Base-by-base conservation (phyloP, 2,329 filamentous ascomycete species). In the Aspergillus brasiliensis region DNA sequence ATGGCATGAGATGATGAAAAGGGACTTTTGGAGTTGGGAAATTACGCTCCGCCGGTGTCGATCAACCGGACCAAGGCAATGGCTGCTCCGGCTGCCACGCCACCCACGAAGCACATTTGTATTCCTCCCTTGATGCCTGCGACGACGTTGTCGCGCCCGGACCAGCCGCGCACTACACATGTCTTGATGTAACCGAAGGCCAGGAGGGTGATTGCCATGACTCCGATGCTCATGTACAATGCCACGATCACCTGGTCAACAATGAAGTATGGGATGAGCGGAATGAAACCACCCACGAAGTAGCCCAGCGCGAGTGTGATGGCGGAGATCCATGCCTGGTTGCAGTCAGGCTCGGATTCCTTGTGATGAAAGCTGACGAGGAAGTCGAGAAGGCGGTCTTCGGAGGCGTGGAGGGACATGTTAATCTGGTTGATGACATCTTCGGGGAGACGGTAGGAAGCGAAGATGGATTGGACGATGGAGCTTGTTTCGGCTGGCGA, bases 281-380 rank as follows among this genome's bases (percentile, higher is more conserved):
- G 88, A n/a, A 91, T 83, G 56, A 91, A 79, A 0, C 89, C 89
- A 19, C 89, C 89, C 21, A 91, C 73, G 55, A 91, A 87, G 72
- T 91, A 91, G 37, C 87, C 87, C 15, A 86, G 68, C 0, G 88
- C 86, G 67, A 91, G 88, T 8, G 86, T 90, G 25, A 87, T 64
- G 2, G 87, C 89, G 0, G 85, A 88, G 47, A 76, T 76, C 68
- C 76, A 80, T 10, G 80, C 79, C 59, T 78, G 75, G 51, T 80
- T 78, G 52, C 75, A 77, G 46, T 80, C 76, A 1, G 80, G 80
- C 59, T 76, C 74, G 1, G 75, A 67, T 42, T 81, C 75, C 51
- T 79, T 75, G 63, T 82, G 78, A 62, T 83, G 74, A 61, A 83
- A 83, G 23, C 75, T 71, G 63, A 83, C 73, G 38, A 83, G 69